Evolutionary conservation across 2,329 filamentous ascomycete genomes (phyloP).

Genomic region (Penicillium sp.): DNA sequence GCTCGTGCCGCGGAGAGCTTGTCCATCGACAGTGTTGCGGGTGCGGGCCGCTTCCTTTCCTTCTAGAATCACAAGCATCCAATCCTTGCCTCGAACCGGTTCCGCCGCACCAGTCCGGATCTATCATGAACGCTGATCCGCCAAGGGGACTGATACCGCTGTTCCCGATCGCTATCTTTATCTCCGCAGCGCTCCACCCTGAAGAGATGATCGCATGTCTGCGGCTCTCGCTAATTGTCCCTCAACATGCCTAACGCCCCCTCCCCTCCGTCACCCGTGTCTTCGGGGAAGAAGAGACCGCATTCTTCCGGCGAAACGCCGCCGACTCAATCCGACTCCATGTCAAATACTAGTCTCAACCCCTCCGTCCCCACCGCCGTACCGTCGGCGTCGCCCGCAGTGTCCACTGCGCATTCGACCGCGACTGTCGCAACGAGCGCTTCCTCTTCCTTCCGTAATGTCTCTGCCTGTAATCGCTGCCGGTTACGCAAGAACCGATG

Average conservation of each 20-base stretch:
- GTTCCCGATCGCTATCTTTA: constrained; percentile 20
- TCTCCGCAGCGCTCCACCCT: constrained; percentile 20
- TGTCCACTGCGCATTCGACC: constrained; percentile 24
- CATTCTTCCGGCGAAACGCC: constrained; percentile 28
- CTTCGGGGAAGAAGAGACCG: constrained; percentile 36
- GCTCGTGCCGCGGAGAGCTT: constrained; percentile 18
- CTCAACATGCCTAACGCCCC: constrained; percentile 33
- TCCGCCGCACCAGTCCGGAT: constrained; percentile 5
- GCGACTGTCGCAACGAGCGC: constrained; percentile 20
- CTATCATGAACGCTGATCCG: constrained; percentile 31
- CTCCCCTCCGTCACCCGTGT: constrained; percentile 29
- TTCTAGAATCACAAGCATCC: constrained; percentile 8
- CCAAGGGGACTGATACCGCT: constrained; percentile 15
- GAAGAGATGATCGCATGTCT: constrained; percentile 32
- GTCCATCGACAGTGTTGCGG: not conserved
- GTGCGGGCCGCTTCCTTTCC: constrained; percentile 16
- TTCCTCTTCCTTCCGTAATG: constrained; percentile 64
- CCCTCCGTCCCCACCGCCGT: constrained; percentile 9
- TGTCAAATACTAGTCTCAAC: constrained; percentile 17
- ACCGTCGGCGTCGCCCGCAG: constrained; percentile 16
- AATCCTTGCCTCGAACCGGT: constrained; percentile 3
- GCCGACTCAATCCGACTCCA: constrained; percentile 19
- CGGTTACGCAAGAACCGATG: constrained; percentile 89
- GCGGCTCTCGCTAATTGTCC: constrained; percentile 21
- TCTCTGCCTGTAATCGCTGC: constrained; percentile 92